Evolutionary conservation across 495 filamentous ascomycete species (phyloP), one percentile per base, ranked within the genome.

Genomic region (Letharia lupina): DNA sequence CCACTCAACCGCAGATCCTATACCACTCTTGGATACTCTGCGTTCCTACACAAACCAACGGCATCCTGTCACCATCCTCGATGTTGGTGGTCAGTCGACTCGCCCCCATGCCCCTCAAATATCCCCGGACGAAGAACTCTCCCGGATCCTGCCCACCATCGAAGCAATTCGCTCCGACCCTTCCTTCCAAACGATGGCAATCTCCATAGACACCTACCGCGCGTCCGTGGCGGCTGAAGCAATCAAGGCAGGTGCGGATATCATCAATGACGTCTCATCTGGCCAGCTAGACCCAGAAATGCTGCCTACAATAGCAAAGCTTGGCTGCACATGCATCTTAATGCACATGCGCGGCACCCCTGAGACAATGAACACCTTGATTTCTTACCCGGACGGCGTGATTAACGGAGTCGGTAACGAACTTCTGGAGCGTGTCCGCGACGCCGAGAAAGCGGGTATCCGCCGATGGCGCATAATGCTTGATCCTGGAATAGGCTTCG

Each of bases 281-380:
- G 94, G 94, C 15, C 73, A 78, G 4, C 79, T 96, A 50, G 94
- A 98, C 71, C 77, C 84, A 0, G 83, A 84, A 0, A 97, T 98
- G 91, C 82, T 98, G 0, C 72, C 84, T 9, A 93, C 90, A 0
- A 86, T 91, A 57, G 94, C 94, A 0, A 75, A 81, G 4, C 81
- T 93, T 0, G 89, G 90, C n/a, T 89, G 87, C 65, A 89, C 92
- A 2, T 83, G 96, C 48, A 88, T 90, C 70, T 78, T 98, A 35
- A 96, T 95, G 91, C 94, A 98, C 75, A 96, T 93, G 88, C 91
- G 94, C 70, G 94, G 94, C 40, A 88, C 83, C 5, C 91, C 94
- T 0, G 78, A 82, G 35, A 97, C 89, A 6, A 98, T 98, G 94
- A 86, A 78, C 48, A 74, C 74, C 5, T 76, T 90, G 11, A 83